Conservation (phyloP, 768 basidiomycete species). For the Cystofilobasidium capitatum region DNA sequence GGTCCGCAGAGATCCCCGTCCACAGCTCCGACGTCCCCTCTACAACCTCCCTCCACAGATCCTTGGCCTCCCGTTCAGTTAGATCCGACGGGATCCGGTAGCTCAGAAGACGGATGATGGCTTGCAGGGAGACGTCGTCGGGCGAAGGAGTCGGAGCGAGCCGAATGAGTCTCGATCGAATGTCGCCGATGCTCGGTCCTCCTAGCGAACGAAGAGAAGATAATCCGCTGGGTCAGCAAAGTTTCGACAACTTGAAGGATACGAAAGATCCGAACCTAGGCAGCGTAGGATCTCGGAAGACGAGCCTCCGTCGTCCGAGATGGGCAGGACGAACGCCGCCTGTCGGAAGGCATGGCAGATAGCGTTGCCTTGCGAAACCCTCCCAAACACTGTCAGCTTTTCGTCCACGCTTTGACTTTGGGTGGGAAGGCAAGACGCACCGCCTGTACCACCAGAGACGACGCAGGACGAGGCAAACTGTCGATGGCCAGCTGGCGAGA, state of each 20-base stretch:
- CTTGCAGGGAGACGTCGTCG: conserved; percentile 46
- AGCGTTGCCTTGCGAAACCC: conserved; percentile 59
- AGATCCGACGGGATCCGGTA: conserved; percentile 63
- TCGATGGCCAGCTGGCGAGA: no score
- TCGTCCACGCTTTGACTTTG: not conserved
- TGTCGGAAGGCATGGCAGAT: conserved; percentile 72
- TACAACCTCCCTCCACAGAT: conserved; percentile 85
- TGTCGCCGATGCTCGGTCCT: conserved; percentile 78
- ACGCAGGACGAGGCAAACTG: not conserved
- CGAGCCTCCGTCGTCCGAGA: conserved; percentile 91
- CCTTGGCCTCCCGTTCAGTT: conserved; percentile 66
- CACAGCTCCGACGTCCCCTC: conserved; percentile 75
- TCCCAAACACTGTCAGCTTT: no score
- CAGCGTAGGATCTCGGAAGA: conserved; percentile 91
- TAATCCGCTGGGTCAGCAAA: not conserved
- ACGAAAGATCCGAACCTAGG: conserved; percentile 45
- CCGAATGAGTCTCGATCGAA: conserved; percentile 77
- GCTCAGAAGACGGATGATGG: conserved; percentile 66
- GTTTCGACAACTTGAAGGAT: not conserved
- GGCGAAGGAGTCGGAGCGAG: conserved; percentile 56
- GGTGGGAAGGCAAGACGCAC: not conserved
- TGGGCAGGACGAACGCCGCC: conserved; percentile 63
- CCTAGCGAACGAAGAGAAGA: conserved; percentile 40
- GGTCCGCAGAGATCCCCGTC: conserved; percentile 74
- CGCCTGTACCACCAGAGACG: conserved; percentile 1